These are phyloP conservation scores for Cicer cuneatum DNA, from an alignment of 306 rosid species.

Conservation along the genomic window DNA sequence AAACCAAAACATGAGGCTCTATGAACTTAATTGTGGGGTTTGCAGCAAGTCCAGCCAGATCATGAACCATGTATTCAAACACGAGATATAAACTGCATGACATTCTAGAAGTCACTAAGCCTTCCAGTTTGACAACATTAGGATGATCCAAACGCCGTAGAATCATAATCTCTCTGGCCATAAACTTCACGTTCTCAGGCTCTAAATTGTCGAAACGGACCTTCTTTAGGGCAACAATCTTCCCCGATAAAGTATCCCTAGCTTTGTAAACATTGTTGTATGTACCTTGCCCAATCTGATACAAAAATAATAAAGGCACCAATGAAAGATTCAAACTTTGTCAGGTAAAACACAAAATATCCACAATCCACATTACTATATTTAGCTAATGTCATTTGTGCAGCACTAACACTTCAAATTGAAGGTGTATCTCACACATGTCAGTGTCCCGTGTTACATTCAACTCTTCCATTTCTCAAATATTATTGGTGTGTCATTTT, in stretches of 20 bases:
- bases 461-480: too few relatives aligned
- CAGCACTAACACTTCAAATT: too few relatives aligned
- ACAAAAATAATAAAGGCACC: conserved; percentile 34
- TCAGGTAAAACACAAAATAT: not conserved
- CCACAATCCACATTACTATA: conserved; percentile 34
- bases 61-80: conserved; percentile 59
- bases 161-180: conserved; percentile 59
- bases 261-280: conserved; percentile 59
- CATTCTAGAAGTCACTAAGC: conserved; percentile 59
- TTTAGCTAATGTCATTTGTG: not conserved
- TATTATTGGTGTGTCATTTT: too few relatives aligned
- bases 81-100: conserved; percentile 59
- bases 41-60: conserved; percentile 61
- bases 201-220: conserved; percentile 59
- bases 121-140: conserved; percentile 56
- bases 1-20: conserved; percentile 50
- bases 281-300: conserved; percentile 61
- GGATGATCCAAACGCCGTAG: conserved; percentile 59
- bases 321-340: conserved; percentile 39
- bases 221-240: conserved; percentile 57
- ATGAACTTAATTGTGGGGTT: conserved; percentile 55
- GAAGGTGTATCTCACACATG: too few relatives aligned
- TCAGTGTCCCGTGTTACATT: too few relatives aligned
- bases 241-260: conserved; percentile 51
- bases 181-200: conserved; percentile 59